These are phyloP conservation scores for Cephalotrichum gorgonifer DNA, from an alignment of 2,329 filamentous ascomycete species.

Conservation along the genomic window DNA sequence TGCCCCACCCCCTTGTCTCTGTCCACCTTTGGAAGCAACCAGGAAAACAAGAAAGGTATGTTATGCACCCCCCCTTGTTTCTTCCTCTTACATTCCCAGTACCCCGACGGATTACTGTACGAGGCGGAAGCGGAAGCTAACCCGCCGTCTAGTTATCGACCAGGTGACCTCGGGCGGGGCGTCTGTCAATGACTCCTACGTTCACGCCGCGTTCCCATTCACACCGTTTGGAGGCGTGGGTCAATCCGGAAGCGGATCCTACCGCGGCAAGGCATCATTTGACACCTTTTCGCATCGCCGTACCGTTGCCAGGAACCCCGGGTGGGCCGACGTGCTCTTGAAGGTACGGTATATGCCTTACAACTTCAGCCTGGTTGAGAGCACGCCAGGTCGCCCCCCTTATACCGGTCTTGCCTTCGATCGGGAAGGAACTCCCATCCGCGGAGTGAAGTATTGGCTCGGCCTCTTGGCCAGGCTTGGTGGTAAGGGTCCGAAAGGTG, in stretches of 20 bases:
- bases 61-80: constrained; percentile 1
- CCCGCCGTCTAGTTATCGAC: constrained; percentile 37
- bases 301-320: constrained; percentile 48
- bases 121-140: not conserved
- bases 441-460: constrained; percentile 44
- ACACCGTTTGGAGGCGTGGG: constrained; percentile 78
- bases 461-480: constrained; percentile 41
- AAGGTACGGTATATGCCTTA: constrained; percentile 60
- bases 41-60: constrained; percentile 64
- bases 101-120: not conserved
- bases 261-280: constrained; percentile 67
- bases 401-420: constrained; percentile 48
- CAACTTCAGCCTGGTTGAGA: constrained; percentile 30
- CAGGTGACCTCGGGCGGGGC: constrained; percentile 59
- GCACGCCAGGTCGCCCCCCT: constrained; percentile 29
- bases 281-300: constrained; percentile 55
- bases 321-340: constrained; percentile 58
- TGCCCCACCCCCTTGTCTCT: constrained; percentile 76
- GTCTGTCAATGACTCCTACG: constrained; percentile 55
- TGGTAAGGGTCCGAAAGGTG: constrained; percentile 34
- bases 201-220: constrained; percentile 60
- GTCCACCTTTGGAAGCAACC: constrained; percentile 75
- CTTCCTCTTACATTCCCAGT: not conserved
- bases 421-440: constrained; percentile 42
- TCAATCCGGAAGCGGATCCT: constrained; percentile 63